Evolutionary conservation across 495 filamentous ascomycete species (phyloP).

Genomic region (Lasiosphaeris hirsuta): DNA sequence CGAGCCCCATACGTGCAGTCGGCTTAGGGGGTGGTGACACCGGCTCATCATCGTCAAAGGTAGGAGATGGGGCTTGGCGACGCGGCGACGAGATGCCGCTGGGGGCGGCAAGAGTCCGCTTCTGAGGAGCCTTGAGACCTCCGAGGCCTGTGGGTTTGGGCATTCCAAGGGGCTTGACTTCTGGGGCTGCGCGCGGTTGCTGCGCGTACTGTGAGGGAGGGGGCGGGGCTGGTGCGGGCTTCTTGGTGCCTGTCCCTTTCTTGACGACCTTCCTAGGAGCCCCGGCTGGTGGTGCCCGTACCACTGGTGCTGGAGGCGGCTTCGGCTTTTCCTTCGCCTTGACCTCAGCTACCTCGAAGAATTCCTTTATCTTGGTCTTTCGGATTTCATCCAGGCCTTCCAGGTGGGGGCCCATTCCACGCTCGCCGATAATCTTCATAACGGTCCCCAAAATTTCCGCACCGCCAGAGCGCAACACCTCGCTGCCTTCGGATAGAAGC

Average conservation of each 20-base stretch:
- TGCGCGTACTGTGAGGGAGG: constrained; percentile 35
- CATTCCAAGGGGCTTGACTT: constrained; percentile 57
- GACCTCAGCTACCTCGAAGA: constrained; percentile 85
- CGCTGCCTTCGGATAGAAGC: constrained; percentile 81
- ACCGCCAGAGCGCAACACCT: constrained; percentile 78
- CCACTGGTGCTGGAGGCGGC: constrained; percentile 60
- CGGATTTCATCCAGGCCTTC: constrained; percentile 94
- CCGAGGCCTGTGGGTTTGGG: constrained; percentile 67
- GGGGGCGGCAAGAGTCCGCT: constrained; percentile 53
- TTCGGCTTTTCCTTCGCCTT: constrained; percentile 98
- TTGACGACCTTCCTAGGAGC: constrained; percentile 10
- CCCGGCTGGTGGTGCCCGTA: constrained; percentile 55
- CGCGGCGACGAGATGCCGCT: constrained; percentile 61
- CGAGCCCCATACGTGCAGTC: constrained; percentile 63
- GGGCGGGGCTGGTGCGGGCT: constrained; percentile 44
- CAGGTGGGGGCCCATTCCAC: constrained; percentile 93
- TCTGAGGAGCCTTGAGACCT: constrained; percentile 67
- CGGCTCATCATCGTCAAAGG: constrained; percentile 57
- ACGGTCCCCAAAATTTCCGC: constrained; percentile 90
- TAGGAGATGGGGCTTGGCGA: constrained; percentile 50
- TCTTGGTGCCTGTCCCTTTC: constrained; percentile 45
- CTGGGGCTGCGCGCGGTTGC: constrained; percentile 55
- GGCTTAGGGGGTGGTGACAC: constrained; percentile 40
- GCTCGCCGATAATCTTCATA: constrained; percentile 98
- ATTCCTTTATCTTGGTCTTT: constrained; percentile 96